Conservation (phyloP, 768 basidiomycete species). For the Mycena venus region DNA sequence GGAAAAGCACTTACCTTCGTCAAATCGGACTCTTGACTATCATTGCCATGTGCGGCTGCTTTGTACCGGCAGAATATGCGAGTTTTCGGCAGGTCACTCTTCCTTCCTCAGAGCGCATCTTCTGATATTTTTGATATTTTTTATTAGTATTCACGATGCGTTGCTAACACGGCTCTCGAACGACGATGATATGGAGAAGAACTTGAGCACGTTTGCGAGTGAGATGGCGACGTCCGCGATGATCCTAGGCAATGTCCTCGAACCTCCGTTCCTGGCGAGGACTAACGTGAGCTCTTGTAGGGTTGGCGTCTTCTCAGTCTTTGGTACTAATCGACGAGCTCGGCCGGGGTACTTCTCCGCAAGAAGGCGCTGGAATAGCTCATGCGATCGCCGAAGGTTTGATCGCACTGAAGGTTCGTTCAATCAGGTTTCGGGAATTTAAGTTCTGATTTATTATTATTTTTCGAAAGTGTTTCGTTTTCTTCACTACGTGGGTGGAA, state of each 20-base stretch:
- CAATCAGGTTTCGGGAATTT: too few species aligned
- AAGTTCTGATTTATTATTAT: too few species aligned
- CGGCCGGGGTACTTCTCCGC: slow-evolving; percentile 90
- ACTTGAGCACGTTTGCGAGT: slow-evolving; percentile 92
- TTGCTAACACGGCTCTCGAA: slow-evolving; percentile 92
- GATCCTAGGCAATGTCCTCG: slow-evolving; percentile 74
- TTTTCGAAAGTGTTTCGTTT: slow-evolving; percentile 76
- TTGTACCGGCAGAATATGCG: slow-evolving; percentile 94
- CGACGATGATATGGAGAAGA: slow-evolving; percentile 92
- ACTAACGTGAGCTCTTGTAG: slow-evolving; percentile 47
- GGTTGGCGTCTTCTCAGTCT: slow-evolving; percentile 76
- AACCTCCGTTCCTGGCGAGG: neutral
- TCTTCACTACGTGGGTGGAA: slow-evolving; percentile 86
- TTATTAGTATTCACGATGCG: slow-evolving; percentile 82
- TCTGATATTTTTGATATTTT: neutral
- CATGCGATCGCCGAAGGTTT: slow-evolving; percentile 87
- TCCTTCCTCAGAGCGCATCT: neutral
- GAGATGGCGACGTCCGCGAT: slow-evolving; percentile 95
- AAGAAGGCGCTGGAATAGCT: slow-evolving; percentile 85
- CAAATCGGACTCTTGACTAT: slow-evolving; percentile 88
- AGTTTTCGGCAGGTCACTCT: slow-evolving; percentile 74
- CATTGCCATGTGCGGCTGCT: slow-evolving; percentile 93
- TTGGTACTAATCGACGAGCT: slow-evolving; percentile 94
- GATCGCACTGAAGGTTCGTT: slow-evolving; percentile 78
- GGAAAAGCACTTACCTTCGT: slow-evolving; percentile 94